Base-by-base conservation (phyloP, 1,284 basidiomycete species). In the Boletus smithii region DNA sequence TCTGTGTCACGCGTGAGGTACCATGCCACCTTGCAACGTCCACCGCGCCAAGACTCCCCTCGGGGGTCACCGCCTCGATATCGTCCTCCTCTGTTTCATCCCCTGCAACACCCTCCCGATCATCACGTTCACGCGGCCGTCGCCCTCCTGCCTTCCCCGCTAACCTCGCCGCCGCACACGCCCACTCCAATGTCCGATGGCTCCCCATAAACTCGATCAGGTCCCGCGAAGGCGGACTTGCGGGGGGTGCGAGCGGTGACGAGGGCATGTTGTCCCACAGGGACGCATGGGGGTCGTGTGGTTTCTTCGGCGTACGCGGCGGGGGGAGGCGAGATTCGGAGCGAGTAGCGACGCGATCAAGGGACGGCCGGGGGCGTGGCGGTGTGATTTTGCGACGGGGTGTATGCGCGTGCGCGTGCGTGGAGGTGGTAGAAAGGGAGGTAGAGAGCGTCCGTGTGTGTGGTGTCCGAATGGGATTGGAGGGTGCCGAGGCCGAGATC, bases 181-280 rank as follows among this genome's bases (percentile, higher is more conserved):
- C 85, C 80, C 83, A 88, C 60, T 87, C 85, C 20, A 87, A 73
- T 29, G 81, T 84, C 30, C 74, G 72, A 65, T 52, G 70, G 66
- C 65, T 44, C 64, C 67, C 54, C 69, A 75, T 42, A 49, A 80
- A 82, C 35, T 80, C 79, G 53, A 83, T 66, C 39, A 76, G 71
- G 44, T 72, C 59, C 34, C 69, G 62, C 8, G 72, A 66, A 3
- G 73, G 72, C 8, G 80, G 74, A 55, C 76, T 78, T 42, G 71
- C 70, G 6, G 75, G 71, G 3, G 79, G 73, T 1, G 69, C 69
- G 24, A 79, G 62, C 0, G 84, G 84, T 0, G 83, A 85, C 0
- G 83, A 84, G 42, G 81, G 83, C 83, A 86, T 86, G 59, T 74
- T 78, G 56, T 85, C 82, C 81, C 81, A 87, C 2, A 78, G 66